phyloP scores from a whole-genome alignment of 805 yeast genomes.

The Lipomyces orientalis region DNA sequence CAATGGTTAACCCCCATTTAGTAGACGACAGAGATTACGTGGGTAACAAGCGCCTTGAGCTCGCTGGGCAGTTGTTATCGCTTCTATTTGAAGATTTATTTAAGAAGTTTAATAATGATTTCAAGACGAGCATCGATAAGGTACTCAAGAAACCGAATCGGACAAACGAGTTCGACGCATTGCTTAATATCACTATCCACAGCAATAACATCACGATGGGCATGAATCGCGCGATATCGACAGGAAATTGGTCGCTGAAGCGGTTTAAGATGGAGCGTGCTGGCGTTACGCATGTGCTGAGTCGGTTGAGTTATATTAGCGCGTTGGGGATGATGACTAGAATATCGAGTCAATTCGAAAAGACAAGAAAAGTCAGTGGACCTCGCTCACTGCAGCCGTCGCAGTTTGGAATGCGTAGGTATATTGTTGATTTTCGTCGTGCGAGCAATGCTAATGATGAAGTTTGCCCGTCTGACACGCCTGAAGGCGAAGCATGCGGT shows the following conservation, averaged over 20 bases:
- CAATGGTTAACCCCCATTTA: constrained; percentile 90
- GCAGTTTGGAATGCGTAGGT: constrained; percentile 86
- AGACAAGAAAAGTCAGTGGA: constrained; percentile 96
- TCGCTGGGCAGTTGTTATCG: constrained; percentile 97
- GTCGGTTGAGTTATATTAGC: constrained; percentile 87
- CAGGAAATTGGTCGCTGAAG: constrained; percentile 98
- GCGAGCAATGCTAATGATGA: background rate
- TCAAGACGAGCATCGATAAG: constrained; percentile 92
- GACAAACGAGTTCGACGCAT: constrained; percentile 93
- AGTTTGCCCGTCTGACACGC: constrained; percentile 96
- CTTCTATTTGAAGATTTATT: constrained; percentile 94
- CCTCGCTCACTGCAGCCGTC: constrained; percentile 99
- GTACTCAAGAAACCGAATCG: constrained; percentile 91
- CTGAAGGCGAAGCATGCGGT: constrained; percentile 99
- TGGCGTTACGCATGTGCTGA: constrained; percentile 96
- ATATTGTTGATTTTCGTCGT: background rate
- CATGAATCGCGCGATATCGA: constrained; percentile 92
- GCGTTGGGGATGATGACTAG: constrained; percentile 99
- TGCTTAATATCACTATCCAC: constrained; percentile 85
- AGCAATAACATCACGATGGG: constrained; percentile 94
- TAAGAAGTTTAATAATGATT: constrained; percentile 93
- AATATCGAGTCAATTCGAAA: constrained; percentile 98
- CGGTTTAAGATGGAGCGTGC: constrained; percentile 99
- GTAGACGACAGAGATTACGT: constrained; percentile 99
- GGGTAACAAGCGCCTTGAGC: constrained; percentile 94